Percentiles rank a stretch among this genome's conserved stretches.
Conservation (phyloP, 2,329 filamentous ascomycete species). For the Elsinoe arachidis region DNA sequence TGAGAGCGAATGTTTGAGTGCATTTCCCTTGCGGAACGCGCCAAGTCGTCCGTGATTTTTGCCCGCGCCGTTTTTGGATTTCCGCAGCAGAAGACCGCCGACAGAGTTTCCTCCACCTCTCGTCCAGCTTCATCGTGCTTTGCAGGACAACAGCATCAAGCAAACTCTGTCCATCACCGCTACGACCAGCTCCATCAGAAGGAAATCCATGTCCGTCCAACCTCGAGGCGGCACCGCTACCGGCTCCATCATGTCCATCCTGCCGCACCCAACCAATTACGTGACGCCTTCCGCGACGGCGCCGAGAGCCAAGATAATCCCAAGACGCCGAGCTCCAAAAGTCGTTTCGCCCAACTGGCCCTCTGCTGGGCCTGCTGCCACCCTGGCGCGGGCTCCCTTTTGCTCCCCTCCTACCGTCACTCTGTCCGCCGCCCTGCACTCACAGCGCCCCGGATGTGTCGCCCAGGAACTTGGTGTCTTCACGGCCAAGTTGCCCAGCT, state of each 20-base stretch:
- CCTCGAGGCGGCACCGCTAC: background rate
- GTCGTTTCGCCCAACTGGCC: conserved; percentile 1
- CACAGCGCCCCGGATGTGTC: conserved; percentile 5
- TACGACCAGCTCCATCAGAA: background rate
- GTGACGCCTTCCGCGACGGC: background rate
- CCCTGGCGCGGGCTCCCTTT: too few species aligned
- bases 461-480: conserved; percentile 4
- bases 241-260: conserved; percentile 2
- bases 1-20: too few species aligned
- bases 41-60: too few species aligned
- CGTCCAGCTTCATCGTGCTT: background rate
- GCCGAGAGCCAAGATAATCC: conserved; percentile 8
- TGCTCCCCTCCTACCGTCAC: background rate
- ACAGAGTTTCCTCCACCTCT: background rate
- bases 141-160: background rate
- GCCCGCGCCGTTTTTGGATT: background rate
- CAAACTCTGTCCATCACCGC: background rate
- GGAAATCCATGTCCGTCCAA: background rate
- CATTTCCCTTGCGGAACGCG: too few species aligned
- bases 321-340: conserved; percentile 3
- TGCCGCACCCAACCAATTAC: conserved; percentile 1
- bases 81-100: background rate
- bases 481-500: conserved; percentile 12
- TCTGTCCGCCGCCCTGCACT: background rate
- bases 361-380: background rate